Percentiles rank a stretch among this genome's conserved stretches.
phyloP scores from a whole-genome alignment of 805 yeast species.

The Candida argentea region DNA sequence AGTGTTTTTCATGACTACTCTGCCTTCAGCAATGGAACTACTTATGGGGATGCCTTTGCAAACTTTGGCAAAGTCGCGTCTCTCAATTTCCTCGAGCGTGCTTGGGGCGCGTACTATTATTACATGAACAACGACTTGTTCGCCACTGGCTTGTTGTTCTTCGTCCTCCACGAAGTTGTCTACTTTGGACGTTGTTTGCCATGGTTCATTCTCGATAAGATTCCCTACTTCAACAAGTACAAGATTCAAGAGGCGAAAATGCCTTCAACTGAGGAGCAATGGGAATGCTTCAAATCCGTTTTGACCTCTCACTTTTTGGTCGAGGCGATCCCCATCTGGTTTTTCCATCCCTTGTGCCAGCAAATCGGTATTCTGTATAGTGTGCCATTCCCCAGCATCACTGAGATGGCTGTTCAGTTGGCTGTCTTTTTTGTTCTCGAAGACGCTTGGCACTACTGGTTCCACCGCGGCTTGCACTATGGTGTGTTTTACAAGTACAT shows the following conservation, averaged over 20 bases:
- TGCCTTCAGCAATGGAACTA: constrained; percentile 16
- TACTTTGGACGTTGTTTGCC: constrained; percentile 91
- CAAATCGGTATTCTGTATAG: constrained; percentile 63
- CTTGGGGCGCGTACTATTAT: constrained; percentile 86
- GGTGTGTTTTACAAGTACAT: constrained; percentile 85
- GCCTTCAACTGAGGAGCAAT: constrained; percentile 75
- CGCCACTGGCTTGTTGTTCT: constrained; percentile 85
- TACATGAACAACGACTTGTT: constrained; percentile 79
- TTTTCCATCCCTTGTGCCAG: constrained; percentile 88
- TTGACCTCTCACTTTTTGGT: constrained; percentile 80
- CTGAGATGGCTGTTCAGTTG: constrained; percentile 55
- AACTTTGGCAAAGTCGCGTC: constrained; percentile 17
- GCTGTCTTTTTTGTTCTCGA: constrained; percentile 74
- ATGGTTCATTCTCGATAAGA: constrained; percentile 79
- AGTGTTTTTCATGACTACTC: constrained; percentile 19
- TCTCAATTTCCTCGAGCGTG: constrained; percentile 46
- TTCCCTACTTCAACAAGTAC: constrained; percentile 77
- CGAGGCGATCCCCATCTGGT: constrained; percentile 95
- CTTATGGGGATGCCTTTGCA: constrained; percentile 12
- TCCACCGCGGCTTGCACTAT: constrained; percentile 83
- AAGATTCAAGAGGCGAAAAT: constrained; percentile 83
- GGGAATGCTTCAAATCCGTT: constrained; percentile 86
- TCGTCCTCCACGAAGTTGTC: constrained; percentile 74
- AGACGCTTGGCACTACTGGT: constrained; percentile 96
- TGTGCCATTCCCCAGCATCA: constrained; percentile 76